Conservation (phyloP, 768 basidiomycete genomes). For the Holtermanniella nyarrowii region DNA sequence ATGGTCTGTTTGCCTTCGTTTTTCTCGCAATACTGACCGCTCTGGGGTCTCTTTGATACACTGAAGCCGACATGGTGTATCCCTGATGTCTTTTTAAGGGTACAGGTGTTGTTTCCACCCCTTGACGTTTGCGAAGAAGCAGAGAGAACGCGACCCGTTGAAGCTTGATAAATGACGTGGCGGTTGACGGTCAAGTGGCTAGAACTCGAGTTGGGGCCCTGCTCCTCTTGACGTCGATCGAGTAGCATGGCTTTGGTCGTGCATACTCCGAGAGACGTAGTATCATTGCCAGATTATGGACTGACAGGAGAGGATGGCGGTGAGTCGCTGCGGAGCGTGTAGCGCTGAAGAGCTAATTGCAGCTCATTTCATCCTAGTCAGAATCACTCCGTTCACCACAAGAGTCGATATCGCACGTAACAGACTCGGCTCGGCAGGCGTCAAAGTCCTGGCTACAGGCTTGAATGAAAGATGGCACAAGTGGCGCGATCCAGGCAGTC, state of each 20-base stretch:
- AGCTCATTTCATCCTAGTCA: neutral
- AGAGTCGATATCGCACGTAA: neutral
- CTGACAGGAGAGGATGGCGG: neutral
- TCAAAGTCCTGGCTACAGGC: neutral
- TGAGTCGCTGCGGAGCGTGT: neutral
- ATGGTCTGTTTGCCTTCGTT: no score
- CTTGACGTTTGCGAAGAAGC: neutral
- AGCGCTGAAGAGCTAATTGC: neutral
- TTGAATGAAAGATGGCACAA: neutral
- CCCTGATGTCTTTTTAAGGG: neutral
- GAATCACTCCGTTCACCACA: neutral
- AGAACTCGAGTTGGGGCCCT: no score
- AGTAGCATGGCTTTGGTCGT: neutral
- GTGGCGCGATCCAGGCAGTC: neutral
- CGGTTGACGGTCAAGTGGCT: no score
- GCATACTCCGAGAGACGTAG: neutral
- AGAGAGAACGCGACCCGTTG: neutral
- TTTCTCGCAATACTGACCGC: slow-evolving; percentile 25
- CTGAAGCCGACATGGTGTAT: slow-evolving; percentile 32
- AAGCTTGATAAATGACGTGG: neutral
- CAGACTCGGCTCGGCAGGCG: neutral
- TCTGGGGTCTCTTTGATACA: slow-evolving; percentile 42
- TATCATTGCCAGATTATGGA: neutral
- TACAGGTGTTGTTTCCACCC: no score
- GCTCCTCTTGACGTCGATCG: no score